These are phyloP conservation scores for Xylariomycetidae sp. DNA, from an alignment of 2,329 filamentous ascomycete genomes.

Conservation along the genomic window DNA sequence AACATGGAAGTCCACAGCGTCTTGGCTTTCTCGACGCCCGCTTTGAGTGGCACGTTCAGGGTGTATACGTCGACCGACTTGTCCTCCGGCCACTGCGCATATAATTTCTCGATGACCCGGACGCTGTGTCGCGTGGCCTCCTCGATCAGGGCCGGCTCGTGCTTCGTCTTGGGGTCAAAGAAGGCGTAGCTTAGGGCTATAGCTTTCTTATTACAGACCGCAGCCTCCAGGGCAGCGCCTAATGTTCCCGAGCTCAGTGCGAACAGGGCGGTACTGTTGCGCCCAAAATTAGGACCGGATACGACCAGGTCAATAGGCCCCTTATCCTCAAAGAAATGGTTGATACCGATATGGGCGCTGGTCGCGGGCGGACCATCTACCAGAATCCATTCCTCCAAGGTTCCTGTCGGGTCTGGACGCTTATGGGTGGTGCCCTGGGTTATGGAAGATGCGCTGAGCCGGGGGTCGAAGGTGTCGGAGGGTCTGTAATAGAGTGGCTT, in stretches of 20 bases:
- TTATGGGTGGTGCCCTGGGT: slow-evolving; percentile 62
- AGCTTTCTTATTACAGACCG: slow-evolving; percentile 62
- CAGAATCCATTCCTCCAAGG: slow-evolving; percentile 73
- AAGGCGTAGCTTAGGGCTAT: slow-evolving; percentile 91
- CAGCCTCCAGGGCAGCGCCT: slow-evolving; percentile 72
- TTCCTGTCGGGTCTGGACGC: slow-evolving; percentile 38
- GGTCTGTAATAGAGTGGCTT: slow-evolving; percentile 80
- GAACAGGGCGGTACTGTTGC: slow-evolving; percentile 78
- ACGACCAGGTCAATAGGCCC: slow-evolving; percentile 73
- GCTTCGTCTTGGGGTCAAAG: slow-evolving; percentile 78
- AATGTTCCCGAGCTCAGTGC: slow-evolving; percentile 73
- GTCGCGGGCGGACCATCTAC: slow-evolving; percentile 77
- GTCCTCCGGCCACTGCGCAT: slow-evolving; percentile 65
- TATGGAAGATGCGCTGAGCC: slow-evolving; percentile 34
- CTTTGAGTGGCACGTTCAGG: slow-evolving; percentile 83
- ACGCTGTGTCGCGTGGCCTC: slow-evolving; percentile 72
- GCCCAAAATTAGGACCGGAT: slow-evolving; percentile 77
- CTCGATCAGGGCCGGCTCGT: slow-evolving; percentile 76
- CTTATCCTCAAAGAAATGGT: slow-evolving; percentile 71
- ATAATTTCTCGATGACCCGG: slow-evolving; percentile 73
- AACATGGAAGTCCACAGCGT: slow-evolving; percentile 81
- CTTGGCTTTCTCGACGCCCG: slow-evolving; percentile 66
- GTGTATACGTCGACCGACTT: slow-evolving; percentile 75
- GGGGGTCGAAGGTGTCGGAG: slow-evolving; percentile 31
- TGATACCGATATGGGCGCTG: slow-evolving; percentile 76